Conservation (phyloP, 257 asterid species). For the Scutellaria barbata region DNA sequence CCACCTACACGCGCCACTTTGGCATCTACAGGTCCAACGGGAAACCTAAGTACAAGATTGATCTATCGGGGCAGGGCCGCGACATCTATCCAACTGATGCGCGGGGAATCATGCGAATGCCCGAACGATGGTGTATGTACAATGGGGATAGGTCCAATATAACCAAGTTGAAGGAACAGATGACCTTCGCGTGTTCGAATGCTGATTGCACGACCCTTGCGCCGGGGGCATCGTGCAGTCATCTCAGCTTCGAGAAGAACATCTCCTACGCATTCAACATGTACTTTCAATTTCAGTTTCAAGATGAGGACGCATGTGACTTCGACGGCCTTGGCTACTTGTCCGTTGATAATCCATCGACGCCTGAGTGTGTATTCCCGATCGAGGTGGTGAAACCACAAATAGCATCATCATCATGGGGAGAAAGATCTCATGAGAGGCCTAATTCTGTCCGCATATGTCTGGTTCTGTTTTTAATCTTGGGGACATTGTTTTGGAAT, state of each 20-base stretch:
- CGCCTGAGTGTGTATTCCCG: slow-evolving; percentile 39
- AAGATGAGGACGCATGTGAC: slow-evolving; percentile 29
- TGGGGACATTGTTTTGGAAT: slow-evolving; percentile 26
- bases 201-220: slow-evolving; percentile 45
- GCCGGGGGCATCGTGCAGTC: slow-evolving; percentile 40
- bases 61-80: slow-evolving; percentile 50
- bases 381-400: slow-evolving; percentile 42
- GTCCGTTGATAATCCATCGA: slow-evolving; percentile 37
- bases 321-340: slow-evolving; percentile 38
- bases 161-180: background rate
- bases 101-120: slow-evolving; percentile 48
- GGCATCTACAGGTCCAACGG: slow-evolving; percentile 52
- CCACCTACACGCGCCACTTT: slow-evolving; percentile 42
- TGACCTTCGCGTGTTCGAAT: background rate
- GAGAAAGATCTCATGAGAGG: background rate
- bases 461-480: slow-evolving; percentile 24
- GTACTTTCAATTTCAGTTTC: slow-evolving; percentile 36
- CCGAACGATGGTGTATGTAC: slow-evolving; percentile 49
- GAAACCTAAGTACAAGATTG: slow-evolving; percentile 54
- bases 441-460: background rate
- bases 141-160: background rate
- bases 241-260: slow-evolving; percentile 1
- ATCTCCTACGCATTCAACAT: slow-evolving; percentile 48
- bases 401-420: background rate
- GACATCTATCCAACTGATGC: slow-evolving; percentile 39